phyloP scores from a whole-genome alignment of 169 alveolate species.

The Eimeria sp. region DNA sequence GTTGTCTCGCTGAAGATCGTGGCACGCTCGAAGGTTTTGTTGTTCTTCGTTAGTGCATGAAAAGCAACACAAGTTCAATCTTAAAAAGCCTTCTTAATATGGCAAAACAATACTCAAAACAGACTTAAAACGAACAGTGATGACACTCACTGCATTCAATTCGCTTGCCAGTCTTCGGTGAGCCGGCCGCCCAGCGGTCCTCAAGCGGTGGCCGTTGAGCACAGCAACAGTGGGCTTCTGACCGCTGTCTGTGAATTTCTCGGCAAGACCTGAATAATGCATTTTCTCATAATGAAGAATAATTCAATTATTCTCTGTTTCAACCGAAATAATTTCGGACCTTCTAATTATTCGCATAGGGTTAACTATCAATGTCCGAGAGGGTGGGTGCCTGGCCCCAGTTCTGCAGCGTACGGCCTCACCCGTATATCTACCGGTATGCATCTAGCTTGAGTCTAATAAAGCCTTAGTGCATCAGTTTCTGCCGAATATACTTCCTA shows the following conservation, averaged over 20 bases:
- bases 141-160: background rate
- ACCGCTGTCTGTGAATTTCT: background rate
- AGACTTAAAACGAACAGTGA: background rate
- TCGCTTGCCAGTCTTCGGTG: background rate
- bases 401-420: background rate
- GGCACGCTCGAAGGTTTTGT: background rate
- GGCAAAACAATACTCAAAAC: background rate
- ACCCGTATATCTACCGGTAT: background rate
- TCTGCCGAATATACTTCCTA: background rate
- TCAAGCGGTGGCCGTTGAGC: conserved; percentile 10
- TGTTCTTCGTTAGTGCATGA: background rate
- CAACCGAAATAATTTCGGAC: background rate
- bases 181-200: conserved; percentile 36
- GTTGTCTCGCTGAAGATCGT: background rate
- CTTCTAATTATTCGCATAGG: background rate
- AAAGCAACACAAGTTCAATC: background rate
- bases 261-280: background rate
- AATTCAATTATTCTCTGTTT: background rate
- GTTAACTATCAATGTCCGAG: background rate
- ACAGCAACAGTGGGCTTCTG: background rate
- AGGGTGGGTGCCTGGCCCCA: background rate
- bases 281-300: background rate
- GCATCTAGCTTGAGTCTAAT: background rate
- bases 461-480: background rate
- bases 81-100: background rate